Percentiles rank a stretch among this genome's conserved stretches.
These are phyloP conservation scores for Cystobasidium onofrii DNA, from an alignment of 768 basidiomycete species.

Conservation along the genomic window DNA sequence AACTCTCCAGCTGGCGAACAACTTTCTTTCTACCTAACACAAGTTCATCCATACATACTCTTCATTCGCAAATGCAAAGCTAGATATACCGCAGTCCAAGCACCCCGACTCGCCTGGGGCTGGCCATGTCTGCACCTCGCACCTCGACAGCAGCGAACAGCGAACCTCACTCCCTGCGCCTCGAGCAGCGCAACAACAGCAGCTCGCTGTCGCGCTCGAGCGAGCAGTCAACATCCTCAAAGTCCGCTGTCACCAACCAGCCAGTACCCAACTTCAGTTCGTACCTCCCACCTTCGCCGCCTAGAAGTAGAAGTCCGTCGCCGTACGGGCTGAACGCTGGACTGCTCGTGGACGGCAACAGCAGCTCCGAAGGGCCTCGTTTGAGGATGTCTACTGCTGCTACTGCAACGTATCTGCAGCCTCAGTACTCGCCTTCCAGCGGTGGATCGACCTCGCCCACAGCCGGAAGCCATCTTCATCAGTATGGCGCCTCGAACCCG, in stretches of 20 bases:
- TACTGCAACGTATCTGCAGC: not conserved
- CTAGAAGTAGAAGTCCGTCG: slow-evolving; percentile 2
- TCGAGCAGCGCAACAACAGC: not conserved
- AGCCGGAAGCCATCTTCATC: too few relatives aligned
- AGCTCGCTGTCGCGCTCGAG: not conserved
- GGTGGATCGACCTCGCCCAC: not conserved
- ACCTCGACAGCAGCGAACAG: not conserved
- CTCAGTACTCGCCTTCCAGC: not conserved
- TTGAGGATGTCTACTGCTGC: slow-evolving; percentile 2
- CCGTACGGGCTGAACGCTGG: not conserved
- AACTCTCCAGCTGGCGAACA: too few relatives aligned
- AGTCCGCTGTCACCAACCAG: not conserved
- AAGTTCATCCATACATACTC: too few relatives aligned
- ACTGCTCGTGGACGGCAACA: not conserved
- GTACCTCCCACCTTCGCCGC: not conserved
- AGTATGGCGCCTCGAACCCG: not conserved
- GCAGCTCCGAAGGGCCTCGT: slow-evolving; percentile 3
- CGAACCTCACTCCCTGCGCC: not conserved
- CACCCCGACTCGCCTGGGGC: too few relatives aligned
- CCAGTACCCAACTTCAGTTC: not conserved
- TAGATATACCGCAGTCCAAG: too few relatives aligned
- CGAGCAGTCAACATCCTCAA: not conserved
- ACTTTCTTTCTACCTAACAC: too few relatives aligned
- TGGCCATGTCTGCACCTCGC: not conserved
- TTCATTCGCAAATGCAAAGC: too few relatives aligned